Percentiles rank a stretch among this genome's conserved stretches.
Evolutionary conservation across 495 filamentous ascomycete species (phyloP).

Genomic region (Tuber indicum): DNA sequence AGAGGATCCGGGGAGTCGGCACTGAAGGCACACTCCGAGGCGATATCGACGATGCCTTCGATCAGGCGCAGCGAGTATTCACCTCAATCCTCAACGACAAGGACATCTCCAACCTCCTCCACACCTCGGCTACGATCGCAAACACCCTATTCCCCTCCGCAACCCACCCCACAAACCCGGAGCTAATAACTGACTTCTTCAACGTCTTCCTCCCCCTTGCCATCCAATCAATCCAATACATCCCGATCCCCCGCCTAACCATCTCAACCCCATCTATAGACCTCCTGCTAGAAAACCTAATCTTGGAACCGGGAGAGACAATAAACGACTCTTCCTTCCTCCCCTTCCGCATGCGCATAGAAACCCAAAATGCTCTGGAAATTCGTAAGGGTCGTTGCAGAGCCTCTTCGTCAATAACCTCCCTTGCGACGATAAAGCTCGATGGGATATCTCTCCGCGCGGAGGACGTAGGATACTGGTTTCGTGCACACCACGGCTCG

Average conservation of each 20-base stretch:
- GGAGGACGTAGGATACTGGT: constrained; percentile 75
- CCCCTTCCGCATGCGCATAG: constrained; percentile 70
- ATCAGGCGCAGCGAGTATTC: constrained; percentile 61
- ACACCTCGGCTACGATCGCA: constrained; percentile 58
- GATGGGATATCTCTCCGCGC: constrained; percentile 75
- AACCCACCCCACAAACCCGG: constrained; percentile 53
- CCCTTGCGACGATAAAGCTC: constrained; percentile 65
- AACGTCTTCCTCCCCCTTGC: constrained; percentile 74
- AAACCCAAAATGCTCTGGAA: constrained; percentile 79
- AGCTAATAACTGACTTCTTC: constrained; percentile 65
- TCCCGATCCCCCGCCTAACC: constrained; percentile 83
- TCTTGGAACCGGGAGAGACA: constrained; percentile 79
- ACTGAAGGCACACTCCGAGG: constrained; percentile 59
- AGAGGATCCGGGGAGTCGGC: constrained; percentile 45
- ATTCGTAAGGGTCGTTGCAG: constrained; percentile 74
- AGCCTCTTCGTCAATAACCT: constrained; percentile 55
- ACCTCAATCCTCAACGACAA: constrained; percentile 61
- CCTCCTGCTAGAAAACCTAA: constrained; percentile 79
- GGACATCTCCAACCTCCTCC: constrained; percentile 60
- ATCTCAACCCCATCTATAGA: constrained; percentile 75
- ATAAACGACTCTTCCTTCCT: constrained; percentile 84
- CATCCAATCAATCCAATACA: constrained; percentile 68
- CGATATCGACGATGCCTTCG: constrained; percentile 66
- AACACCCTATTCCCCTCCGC: constrained; percentile 57
- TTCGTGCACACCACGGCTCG: constrained; percentile 56